These are phyloP conservation scores for Chalaropsis ovoidea DNA, from an alignment of 2,329 filamentous ascomycete genomes.

Conservation along the genomic window DNA sequence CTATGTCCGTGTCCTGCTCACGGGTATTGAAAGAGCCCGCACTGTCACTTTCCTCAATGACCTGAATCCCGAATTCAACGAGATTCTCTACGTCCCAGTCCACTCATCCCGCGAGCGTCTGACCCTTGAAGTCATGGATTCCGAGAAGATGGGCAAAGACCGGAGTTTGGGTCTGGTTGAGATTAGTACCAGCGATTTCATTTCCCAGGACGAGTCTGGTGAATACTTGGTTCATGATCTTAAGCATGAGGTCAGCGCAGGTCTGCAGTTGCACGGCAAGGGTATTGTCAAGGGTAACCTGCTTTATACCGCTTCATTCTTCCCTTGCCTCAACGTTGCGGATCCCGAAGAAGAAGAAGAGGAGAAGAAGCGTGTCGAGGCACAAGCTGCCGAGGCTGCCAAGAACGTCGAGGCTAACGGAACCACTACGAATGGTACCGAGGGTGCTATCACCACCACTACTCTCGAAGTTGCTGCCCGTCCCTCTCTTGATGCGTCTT, in stretches of 20 bases:
- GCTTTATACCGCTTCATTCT: conserved; percentile 79
- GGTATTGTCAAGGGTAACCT: conserved; percentile 68
- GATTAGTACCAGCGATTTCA: conserved; percentile 65
- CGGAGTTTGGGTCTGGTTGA: conserved; percentile 76
- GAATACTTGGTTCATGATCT: conserved; percentile 70
- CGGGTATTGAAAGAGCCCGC: conserved; percentile 78
- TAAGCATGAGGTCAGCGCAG: conserved; percentile 56
- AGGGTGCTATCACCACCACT: conserved; percentile 28
- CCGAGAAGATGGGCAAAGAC: conserved; percentile 85
- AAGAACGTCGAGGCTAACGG: conserved; percentile 29
- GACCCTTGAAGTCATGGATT: conserved; percentile 89
- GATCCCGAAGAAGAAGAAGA: conserved; percentile 80
- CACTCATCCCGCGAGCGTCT: conserved; percentile 77
- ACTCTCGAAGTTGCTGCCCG: conserved; percentile 24
- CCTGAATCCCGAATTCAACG: conserved; percentile 89
- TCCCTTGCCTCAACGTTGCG: conserved; percentile 73
- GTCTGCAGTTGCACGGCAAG: conserved; percentile 64
- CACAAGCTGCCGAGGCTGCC: conserved; percentile 29
- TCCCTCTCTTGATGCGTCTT: conserved; percentile 20
- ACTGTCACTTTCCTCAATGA: conserved; percentile 97
- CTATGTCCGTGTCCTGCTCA: conserved; percentile 78
- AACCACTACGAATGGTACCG: conserved; percentile 15
- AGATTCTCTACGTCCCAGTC: conserved; percentile 86
- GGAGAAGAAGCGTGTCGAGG: conserved; percentile 40
- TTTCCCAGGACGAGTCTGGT: conserved; percentile 65